Evolutionary conservation across 345 rosid species (phyloP).

Genomic region (Salix dunnii): DNA sequence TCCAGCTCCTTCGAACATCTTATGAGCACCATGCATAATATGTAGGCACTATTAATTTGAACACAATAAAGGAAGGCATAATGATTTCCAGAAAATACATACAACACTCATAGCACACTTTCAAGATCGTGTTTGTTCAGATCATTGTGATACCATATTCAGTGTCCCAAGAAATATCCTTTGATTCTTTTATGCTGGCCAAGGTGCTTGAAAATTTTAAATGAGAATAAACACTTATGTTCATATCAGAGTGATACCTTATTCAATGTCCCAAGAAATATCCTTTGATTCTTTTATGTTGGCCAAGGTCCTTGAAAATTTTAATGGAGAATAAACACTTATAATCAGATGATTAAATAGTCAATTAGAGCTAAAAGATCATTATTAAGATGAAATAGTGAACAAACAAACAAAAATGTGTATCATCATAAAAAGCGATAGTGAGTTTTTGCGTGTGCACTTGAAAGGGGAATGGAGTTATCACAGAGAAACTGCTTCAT

Average conservation of each 20-base stretch:
- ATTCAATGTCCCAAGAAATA: not conserved
- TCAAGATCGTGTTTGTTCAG: not conserved
- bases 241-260: not conserved
- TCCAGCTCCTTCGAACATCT: not conserved
- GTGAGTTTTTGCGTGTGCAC: not conserved
- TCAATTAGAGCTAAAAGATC: not conserved
- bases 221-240: not conserved
- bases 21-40: not conserved
- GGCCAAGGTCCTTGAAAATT: not conserved
- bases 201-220: not conserved
- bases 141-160: not conserved
- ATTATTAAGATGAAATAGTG: not conserved
- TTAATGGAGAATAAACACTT: not conserved
- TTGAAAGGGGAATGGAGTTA: not conserved
- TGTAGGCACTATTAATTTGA: not conserved
- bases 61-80: not conserved
- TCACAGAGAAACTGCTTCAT: not conserved
- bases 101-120: not conserved
- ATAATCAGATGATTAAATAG: not conserved
- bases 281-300: not conserved
- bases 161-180: not conserved
- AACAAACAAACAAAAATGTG: not conserved
- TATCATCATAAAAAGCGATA: not conserved
- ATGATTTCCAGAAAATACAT: too few relatives aligned
- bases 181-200: not conserved